Base-by-base conservation (phyloP, 2,329 filamentous ascomycete genomes). In the Pseudonectria buxi region DNA sequence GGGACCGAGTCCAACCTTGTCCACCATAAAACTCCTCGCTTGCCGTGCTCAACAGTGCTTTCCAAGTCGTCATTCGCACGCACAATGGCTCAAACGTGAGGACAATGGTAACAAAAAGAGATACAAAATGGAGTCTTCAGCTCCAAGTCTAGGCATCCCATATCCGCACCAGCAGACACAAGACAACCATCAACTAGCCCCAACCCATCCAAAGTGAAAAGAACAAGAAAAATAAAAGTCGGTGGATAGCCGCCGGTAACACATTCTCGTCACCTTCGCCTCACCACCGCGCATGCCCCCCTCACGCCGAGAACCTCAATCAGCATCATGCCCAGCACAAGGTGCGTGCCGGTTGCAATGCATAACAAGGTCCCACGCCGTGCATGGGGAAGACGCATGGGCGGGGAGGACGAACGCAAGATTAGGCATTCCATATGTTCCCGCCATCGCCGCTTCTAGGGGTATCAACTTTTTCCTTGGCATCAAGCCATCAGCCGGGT, bases 391-490 rank as follows among this genome's bases (percentile, higher is more conserved):
- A 30, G 31, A 34, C 35, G 38, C 30, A 26, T n/a, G 30, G 33
- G 37, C 33, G 39, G 37, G 36, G 28, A 35, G 27, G 41, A 37
- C 33, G 35, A 33, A 27, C 39, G 32, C 41, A 36, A 41, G 49
- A 41, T 38, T 39, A 30, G 40, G 35, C 44, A 40, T 46, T 49
- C 43, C 36, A 34, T 45, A 41, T 50, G 36, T 40, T 48, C 43
- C 44, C 45, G 36, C 36, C 46, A 39, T 48, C 46, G 41, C 44
- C 43, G 42, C 36, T 51, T 55, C 53, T 54, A 36, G 50, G 56
- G 57, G 59, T 63, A 64, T 65, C 52, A 61, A 56, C 51, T 48
- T 50, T 47, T 51, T 56, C 53, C 43, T 46, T 53, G 46, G 49
- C 48, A 45, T 47, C 36, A 49, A 48, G 41, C 47, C 45, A 46